Evolutionary conservation across 2,329 filamentous ascomycete species (phyloP).

Genomic region (Teratosphaeria nubilosa): DNA sequence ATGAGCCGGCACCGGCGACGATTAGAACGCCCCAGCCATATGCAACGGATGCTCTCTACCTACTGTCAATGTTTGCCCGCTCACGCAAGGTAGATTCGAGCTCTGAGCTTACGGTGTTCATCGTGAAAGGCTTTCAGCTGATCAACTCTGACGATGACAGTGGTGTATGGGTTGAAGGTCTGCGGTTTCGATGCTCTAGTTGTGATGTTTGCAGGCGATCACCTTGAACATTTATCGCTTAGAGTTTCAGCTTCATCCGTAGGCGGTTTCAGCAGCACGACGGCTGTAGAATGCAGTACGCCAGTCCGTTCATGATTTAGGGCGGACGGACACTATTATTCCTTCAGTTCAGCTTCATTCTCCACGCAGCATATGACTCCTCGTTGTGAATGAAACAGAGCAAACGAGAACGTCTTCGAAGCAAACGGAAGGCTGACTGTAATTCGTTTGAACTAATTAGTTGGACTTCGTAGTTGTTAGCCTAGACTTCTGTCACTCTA

Average conservation of each 20-base stretch:
- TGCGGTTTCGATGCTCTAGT: no score
- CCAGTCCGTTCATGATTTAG: background rate
- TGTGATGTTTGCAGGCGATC: background rate
- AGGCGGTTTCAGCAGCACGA: background rate
- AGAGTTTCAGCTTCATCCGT: background rate
- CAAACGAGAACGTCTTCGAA: no score
- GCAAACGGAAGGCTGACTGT: no score
- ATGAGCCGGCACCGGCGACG: constrained; percentile 77
- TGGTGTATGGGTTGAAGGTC: background rate
- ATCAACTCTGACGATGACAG: background rate
- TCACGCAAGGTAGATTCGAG: background rate
- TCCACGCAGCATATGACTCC: no score
- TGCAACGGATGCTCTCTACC: constrained; percentile 35
- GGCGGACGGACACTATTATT: no score
- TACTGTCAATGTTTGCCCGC: background rate
- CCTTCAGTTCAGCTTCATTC: no score
- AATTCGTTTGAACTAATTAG: no score
- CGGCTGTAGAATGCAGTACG: background rate
- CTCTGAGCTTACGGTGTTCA: constrained; percentile 17
- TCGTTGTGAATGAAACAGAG: no score
- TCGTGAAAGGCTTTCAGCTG: background rate
- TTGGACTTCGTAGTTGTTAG: no score
- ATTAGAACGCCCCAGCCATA: constrained; percentile 87
- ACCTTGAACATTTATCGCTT: background rate
- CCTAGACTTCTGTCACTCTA: no score